A percentile compares a stretch with the other conserved stretches of the same genome.
Evolutionary conservation across 352 stramenopile genomes (phyloP).

Genomic region (Globisporangium paddicum): DNA sequence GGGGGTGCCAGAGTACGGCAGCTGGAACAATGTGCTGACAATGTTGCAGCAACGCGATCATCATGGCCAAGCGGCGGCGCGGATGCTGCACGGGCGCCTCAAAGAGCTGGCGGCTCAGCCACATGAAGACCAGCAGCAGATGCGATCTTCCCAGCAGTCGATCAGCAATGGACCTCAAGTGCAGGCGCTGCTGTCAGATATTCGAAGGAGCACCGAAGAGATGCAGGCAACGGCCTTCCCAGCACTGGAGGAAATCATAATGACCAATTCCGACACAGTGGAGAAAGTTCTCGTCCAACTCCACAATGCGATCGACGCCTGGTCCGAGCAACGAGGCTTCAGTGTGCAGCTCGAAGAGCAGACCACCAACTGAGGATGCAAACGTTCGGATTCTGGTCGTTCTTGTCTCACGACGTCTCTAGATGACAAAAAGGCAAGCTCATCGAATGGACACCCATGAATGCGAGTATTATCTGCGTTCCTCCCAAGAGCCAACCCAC

Average conservation of each 20-base stretch:
- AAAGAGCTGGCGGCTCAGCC: conserved; percentile 18
- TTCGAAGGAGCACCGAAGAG: conserved; percentile 11
- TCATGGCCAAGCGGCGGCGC: neutral
- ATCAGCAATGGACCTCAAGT: neutral
- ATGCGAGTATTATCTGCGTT: too few species aligned
- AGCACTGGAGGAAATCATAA: conserved; percentile 21
- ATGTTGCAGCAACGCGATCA: conserved; percentile 5
- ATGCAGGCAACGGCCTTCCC: conserved; percentile 17
- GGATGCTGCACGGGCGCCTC: neutral
- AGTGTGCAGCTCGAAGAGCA: conserved; percentile 8
- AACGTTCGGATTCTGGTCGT: too few species aligned
- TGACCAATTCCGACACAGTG: conserved; percentile 20
- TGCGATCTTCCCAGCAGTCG: conserved; percentile 1
- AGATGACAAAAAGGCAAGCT: too few species aligned
- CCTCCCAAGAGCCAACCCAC: too few species aligned
- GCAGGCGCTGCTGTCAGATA: conserved; percentile 9
- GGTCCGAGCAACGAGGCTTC: conserved; percentile 31
- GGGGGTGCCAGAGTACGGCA: conserved; percentile 12
- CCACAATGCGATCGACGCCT: conserved; percentile 20
- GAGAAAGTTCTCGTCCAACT: conserved; percentile 20
- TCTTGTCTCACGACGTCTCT: too few species aligned
- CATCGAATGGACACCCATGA: too few species aligned
- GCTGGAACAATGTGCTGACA: conserved; percentile 22
- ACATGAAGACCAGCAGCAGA: conserved; percentile 14
- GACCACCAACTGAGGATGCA: neutral